Conservation (phyloP, 495 filamentous ascomycete genomes). For the Lasiosphaeris hirsuta region DNA sequence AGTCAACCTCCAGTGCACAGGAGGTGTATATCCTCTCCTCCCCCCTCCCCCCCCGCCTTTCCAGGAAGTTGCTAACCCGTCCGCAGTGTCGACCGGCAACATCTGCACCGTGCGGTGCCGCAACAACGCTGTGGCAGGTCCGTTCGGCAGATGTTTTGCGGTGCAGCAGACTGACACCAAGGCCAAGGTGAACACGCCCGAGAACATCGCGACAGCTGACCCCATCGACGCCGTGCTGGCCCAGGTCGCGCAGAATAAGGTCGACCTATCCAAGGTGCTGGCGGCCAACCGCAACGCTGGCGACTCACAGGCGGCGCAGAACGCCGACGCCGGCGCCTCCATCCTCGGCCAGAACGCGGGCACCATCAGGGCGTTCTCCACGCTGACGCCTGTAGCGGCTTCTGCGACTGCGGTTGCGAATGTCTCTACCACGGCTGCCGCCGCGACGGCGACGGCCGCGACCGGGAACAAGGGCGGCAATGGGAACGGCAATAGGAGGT, state of each 20-base stretch:
- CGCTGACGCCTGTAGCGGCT: slow-evolving; percentile 4
- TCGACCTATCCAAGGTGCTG: slow-evolving; percentile 35
- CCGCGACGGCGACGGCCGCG: background rate
- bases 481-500: slow-evolving; percentile 1
- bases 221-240: slow-evolving; percentile 26
- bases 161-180: slow-evolving; percentile 42
- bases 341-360: slow-evolving; percentile 15
- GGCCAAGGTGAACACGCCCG: slow-evolving; percentile 33
- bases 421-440: background rate
- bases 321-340: slow-evolving; percentile 27
- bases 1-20: slow-evolving; percentile 35
- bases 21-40: too few relatives aligned
- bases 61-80: too few relatives aligned
- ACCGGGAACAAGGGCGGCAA: background rate
- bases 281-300: slow-evolving; percentile 38
- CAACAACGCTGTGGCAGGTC: slow-evolving; percentile 54
- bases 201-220: slow-evolving; percentile 30
- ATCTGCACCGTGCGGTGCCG: slow-evolving; percentile 56
- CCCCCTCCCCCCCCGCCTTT: too few relatives aligned
- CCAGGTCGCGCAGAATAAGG: slow-evolving; percentile 32
- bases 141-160: slow-evolving; percentile 53
- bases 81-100: slow-evolving; percentile 43
- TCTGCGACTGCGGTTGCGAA: background rate
- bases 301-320: slow-evolving; percentile 25
- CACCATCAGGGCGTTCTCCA: slow-evolving; percentile 8